Base-by-base conservation (phyloP, 768 basidiomycete genomes). In the Termitomyces sp. region DNA sequence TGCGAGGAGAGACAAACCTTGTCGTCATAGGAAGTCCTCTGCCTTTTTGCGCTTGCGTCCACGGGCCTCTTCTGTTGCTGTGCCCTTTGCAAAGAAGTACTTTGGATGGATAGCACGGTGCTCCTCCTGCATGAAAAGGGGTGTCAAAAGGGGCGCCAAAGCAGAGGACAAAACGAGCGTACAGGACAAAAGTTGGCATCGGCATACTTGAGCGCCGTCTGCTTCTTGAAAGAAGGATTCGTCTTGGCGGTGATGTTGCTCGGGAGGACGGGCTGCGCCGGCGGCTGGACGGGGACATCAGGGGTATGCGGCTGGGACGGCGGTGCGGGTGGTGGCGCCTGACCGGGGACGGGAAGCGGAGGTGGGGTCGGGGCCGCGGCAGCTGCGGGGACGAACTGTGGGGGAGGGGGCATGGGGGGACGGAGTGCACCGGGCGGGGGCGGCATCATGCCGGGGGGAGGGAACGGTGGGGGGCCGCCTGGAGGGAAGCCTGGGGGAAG, bases 41-140 rank as follows among this genome's bases (percentile, higher is more conserved):
- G 93, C 93, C 64, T 91, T 79, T 50, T 91, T 89, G 50, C 93
- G 78, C 73, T 94, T 94, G 77, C 86, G 91, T 50, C 91, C 91
- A 63, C 89, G 82, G 52, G 81, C 75, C 67, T 89, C 89, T 53
- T 88, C 87, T 35, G 64, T 67, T 28, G 66, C 71, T 55, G 71
- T 61, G 58, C 71, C 72, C 68, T 79, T 78, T 55, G 78, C 70
- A 71, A 77, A 75, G 63, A 83, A 84, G 71, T 89, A 92, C 69
- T 82, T 86, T 10, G 79, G 65, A 57, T 85, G 74, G 55, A 80
- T 78, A 8, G 91, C 84, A 54, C 93, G 85, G 62, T 82, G 82
- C 71, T 95, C 93, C 61, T 92, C 90, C 92, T 95, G 63, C 20
- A 48, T n/a, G 38, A 7, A 23, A 23, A 23, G 23, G 47, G 52